phyloP scores from a whole-genome alignment of 805 yeast genomes.

The Brettanomyces custersianus region DNA sequence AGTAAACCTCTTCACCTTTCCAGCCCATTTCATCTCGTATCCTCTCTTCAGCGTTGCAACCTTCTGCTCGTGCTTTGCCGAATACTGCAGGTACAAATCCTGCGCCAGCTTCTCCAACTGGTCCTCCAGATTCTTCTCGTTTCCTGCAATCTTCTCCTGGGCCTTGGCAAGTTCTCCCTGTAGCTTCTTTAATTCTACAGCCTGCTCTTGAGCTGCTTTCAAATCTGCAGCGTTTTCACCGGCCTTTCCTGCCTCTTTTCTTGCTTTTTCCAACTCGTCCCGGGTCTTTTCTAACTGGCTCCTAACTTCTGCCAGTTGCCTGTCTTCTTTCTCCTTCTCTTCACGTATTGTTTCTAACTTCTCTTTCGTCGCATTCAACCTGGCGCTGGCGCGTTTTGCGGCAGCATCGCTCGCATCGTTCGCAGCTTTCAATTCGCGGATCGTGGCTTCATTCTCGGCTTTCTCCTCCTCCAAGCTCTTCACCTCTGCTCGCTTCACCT shows the following conservation, averaged over 20 bases:
- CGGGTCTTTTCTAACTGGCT: conserved; percentile 4
- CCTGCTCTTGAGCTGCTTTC: neutral
- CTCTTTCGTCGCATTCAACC: neutral
- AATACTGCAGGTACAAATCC: conserved; percentile 63
- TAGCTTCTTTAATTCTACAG: conserved; percentile 7
- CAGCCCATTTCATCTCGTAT: conserved; percentile 44
- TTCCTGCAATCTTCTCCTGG: conserved; percentile 20
- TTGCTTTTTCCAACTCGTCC: neutral
- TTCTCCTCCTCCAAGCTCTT: conserved; percentile 6
- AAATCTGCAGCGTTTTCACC: neutral
- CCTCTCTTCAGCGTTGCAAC: conserved; percentile 52
- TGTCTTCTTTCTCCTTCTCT: conserved; percentile 4
- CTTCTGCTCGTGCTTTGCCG: conserved; percentile 69
- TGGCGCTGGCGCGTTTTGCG: neutral
- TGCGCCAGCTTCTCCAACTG: conserved; percentile 56
- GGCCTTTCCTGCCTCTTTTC: conserved; percentile 1
- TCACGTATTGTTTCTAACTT: neutral
- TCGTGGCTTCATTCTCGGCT: conserved; percentile 1
- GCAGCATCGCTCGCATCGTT: conserved; percentile 1
- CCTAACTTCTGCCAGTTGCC: conserved; percentile 18
- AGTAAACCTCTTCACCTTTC: conserved; percentile 25
- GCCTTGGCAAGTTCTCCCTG: conserved; percentile 14
- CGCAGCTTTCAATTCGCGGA: neutral
- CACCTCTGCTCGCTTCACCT: conserved; percentile 4
- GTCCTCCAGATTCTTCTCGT: conserved; percentile 42